Percentiles rank a stretch among this genome's conserved stretches.
phyloP scores from a whole-genome alignment of 768 basidiomycete genomes.

The Clitopilus hobsonii region DNA sequence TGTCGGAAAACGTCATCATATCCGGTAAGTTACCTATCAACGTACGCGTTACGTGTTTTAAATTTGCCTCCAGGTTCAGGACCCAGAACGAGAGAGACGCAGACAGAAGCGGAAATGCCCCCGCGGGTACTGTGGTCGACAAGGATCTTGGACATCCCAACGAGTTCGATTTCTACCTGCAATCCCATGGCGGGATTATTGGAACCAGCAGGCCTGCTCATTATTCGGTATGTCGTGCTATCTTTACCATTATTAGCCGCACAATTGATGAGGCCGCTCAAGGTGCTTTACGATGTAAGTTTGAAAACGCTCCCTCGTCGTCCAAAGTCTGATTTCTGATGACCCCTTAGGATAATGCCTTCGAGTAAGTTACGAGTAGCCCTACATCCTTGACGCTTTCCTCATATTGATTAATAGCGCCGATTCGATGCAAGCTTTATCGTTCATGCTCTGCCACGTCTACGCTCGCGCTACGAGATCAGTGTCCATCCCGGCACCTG shows the following conservation, averaged over 20 bases:
- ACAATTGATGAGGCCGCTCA: neutral
- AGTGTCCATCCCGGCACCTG: conserved; percentile 81
- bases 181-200: conserved; percentile 71
- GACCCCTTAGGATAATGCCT: conserved; percentile 43
- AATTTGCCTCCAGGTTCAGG: conserved; percentile 24
- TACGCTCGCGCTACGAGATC: conserved; percentile 81
- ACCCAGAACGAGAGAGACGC: conserved; percentile 24
- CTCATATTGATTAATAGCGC: conserved; percentile 31
- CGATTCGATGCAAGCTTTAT: conserved; percentile 64
- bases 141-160: conserved; percentile 62
- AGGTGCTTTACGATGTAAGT: conserved; percentile 42
- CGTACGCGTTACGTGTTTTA: neutral
- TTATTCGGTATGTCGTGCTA: conserved; percentile 35
- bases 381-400: neutral
- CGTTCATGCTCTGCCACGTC: conserved; percentile 74
- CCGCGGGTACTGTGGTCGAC: conserved; percentile 77
- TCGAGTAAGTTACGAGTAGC: conserved; percentile 39
- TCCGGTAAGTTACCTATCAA: conserved; percentile 27
- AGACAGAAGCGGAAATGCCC: conserved; percentile 69
- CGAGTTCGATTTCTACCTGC: conserved; percentile 76
- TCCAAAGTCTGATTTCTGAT: neutral
- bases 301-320: neutral
- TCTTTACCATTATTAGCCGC: neutral
- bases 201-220: conserved; percentile 61
- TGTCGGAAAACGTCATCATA: conserved; percentile 76